Base-by-base conservation (phyloP, 169 alveolate species). In the Plasmodium gonderi region DNA sequence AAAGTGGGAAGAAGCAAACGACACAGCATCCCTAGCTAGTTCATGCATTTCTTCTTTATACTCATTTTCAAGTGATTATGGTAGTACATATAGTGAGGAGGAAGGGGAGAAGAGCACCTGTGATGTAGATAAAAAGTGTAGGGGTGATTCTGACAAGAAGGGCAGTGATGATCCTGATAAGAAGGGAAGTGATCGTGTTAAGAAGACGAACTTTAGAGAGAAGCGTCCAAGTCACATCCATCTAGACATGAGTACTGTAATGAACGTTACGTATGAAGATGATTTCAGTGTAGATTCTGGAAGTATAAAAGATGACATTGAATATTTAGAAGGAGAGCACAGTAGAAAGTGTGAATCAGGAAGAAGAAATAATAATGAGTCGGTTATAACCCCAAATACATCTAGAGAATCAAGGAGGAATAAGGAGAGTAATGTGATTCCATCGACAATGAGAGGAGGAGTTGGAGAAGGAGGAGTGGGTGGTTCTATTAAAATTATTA, bases 241-340 rank as follows among this genome's bases (percentile, higher is more conserved):
- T 20, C 20, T 26, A 0, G 85, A 17, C 64, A 44, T 77, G 64
- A 45, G 38, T n/a, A 8, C 47, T 2, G 64, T 68, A 74, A 47
- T 14, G 44, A 65, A 85, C 20, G 33, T 85, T 5, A n/a, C 20
- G 29, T 85, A 85, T 29, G 92, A 85, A 1, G 92, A 85, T 0
- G 92, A 85, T 1, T 85, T 85, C 78, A 85, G 92, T 33, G 42
- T 75, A 1, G 87, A 85, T 5, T 85, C 92, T 0, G 87, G 89
- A 0, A 85, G 79, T 29, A 51, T 85, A 36, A 47, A 74, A 36
- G 65, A 85, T 33, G 92, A 85, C 2, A n/a, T 74, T 1, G 42
- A 44, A 11, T 74, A 23, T 45, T 31, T 74, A 11, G 74, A 82
- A 20, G 75, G 80, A 11, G 91, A 80, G 49, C 23, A 51, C 2